phyloP scores from a whole-genome alignment of 2,329 filamentous ascomycete genomes.

The Colletotrichum graminicola region DNA sequence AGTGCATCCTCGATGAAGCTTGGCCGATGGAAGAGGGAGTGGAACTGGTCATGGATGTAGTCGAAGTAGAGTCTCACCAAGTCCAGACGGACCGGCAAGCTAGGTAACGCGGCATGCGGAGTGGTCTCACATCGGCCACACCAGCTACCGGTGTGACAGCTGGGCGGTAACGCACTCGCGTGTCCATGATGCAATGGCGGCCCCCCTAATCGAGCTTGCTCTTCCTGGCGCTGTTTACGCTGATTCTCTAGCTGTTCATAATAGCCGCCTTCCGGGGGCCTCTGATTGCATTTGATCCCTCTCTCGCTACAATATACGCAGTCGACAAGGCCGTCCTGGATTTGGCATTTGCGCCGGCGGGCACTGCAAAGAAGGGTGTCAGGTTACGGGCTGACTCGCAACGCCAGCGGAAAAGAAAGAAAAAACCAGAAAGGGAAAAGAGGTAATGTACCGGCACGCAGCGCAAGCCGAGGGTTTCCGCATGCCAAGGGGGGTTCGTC shows the following conservation, averaged over 20 bases:
- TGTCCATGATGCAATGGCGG: neutral
- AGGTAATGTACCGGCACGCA: conserved; percentile 40
- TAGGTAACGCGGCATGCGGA: conserved; percentile 38
- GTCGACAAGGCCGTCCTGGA: conserved; percentile 52
- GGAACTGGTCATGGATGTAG: conserved; percentile 52
- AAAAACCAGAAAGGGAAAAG: conserved; percentile 11
- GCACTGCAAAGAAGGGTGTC: conserved; percentile 31
- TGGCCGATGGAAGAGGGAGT: conserved; percentile 51
- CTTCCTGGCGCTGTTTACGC: conserved; percentile 25
- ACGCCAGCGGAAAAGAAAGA: neutral
- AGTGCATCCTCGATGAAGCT: conserved; percentile 46
- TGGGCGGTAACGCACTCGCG: conserved; percentile 24
- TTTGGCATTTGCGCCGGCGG: conserved; percentile 41
- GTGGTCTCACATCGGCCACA: conserved; percentile 31
- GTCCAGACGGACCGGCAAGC: conserved; percentile 43
- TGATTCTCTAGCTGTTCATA: conserved; percentile 41
- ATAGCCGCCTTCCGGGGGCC: conserved; percentile 39
- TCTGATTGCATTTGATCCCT: conserved; percentile 61
- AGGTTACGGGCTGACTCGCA: conserved; percentile 16
- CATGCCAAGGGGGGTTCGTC: conserved; percentile 24
- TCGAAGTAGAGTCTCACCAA: conserved; percentile 51
- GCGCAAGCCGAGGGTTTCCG: conserved; percentile 44
- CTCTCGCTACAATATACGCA: conserved; percentile 66
- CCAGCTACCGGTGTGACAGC: conserved; percentile 23
- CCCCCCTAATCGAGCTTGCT: conserved; percentile 4